These are phyloP conservation scores for Didymosphaeria variabile DNA, from an alignment of 2,329 filamentous ascomycete genomes.

Conservation along the genomic window DNA sequence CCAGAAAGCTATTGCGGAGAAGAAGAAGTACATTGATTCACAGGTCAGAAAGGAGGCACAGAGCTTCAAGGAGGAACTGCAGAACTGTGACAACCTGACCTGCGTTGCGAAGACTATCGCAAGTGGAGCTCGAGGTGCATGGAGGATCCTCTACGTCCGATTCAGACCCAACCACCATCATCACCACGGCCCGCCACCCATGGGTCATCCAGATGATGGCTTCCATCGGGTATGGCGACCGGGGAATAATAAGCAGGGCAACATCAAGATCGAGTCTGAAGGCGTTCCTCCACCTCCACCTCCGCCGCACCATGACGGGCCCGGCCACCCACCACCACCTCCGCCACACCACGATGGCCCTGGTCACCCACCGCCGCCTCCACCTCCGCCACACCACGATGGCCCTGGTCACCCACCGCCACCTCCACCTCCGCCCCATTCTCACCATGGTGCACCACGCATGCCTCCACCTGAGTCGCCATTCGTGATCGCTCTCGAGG, in stretches of 20 bases:
- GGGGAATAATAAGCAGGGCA: constrained; percentile 26
- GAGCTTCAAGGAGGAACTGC: constrained; percentile 50
- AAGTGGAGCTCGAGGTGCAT: constrained; percentile 47
- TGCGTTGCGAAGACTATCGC: constrained; percentile 54
- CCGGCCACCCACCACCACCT: background rate
- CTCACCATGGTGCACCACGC: constrained; percentile 19
- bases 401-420: constrained; percentile 1
- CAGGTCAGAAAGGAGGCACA: constrained; percentile 41
- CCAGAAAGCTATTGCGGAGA: constrained; percentile 46
- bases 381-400: constrained; percentile 12
- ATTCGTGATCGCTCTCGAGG: constrained; percentile 53
- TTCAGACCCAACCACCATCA: constrained; percentile 36
- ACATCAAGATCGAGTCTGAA: constrained; percentile 16
- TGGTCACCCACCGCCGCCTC: background rate
- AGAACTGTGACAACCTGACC: constrained; percentile 54
- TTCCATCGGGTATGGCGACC: constrained; percentile 31
- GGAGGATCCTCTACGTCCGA: constrained; percentile 40
- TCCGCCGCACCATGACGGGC: constrained; percentile 15
- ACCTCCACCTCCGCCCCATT: background rate
- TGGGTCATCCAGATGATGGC: constrained; percentile 39
- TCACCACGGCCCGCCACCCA: constrained; percentile 24
- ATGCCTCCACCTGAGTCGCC: constrained; percentile 30
- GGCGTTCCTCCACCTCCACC: constrained; percentile 12
- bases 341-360: constrained; percentile 15
- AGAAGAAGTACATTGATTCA: constrained; percentile 46